Evolutionary conservation across 108 stramenopile species (phyloP), one percentile per base, ranked within the genome.

Genomic region (Conticribra guillardii): DNA sequence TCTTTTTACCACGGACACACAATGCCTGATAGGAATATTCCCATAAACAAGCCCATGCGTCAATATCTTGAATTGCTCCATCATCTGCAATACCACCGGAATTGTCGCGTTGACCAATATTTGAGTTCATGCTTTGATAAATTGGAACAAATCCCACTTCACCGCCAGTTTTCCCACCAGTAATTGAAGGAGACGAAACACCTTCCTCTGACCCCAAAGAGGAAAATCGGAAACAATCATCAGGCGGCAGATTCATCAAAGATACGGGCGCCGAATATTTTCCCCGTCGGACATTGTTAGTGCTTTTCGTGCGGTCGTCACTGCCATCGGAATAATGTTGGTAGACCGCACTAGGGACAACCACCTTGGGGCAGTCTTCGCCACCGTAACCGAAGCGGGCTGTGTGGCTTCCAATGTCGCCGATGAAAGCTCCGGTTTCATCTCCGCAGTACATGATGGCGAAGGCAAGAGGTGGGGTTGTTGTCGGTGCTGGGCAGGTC

Each of bases 381-480:
- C 93, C 93, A 15, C 93, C 93, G 44, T 95, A 95, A 31, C 93
- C 93, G 75, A 95, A 95, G 21, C 90, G 93, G 47, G 85, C 69
- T 5, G 80, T 82, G 72, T 90, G 86, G 29, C 82, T 85, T 17
- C 90, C 90, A 29, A 92, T 74, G 48, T 95, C 90, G 16, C 93
- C 93, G 56, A 95, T 85, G 74, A 89, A 91, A 24, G 93, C 89
- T 48, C 93, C 93, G 4, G 93, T 95, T 70, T 95, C 93, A 61
- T 95, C 93, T 68, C 93, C 93, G 74, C 93, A 95, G 84, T 95
- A 95, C 93, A 95, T 95, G 33, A 50, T 69, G 47, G n/a, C n/a
- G n/a, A n/a, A n/a, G n/a, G n/a, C n/a, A n/a, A n/a, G n/a, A n/a
- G n/a, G n/a, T n/a, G n/a, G n/a, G n/a, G n/a, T n/a, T n/a, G n/a